Evolutionary conservation across 2,329 filamentous ascomycete species (phyloP).

Genomic region (Sclerotinia borealis): DNA sequence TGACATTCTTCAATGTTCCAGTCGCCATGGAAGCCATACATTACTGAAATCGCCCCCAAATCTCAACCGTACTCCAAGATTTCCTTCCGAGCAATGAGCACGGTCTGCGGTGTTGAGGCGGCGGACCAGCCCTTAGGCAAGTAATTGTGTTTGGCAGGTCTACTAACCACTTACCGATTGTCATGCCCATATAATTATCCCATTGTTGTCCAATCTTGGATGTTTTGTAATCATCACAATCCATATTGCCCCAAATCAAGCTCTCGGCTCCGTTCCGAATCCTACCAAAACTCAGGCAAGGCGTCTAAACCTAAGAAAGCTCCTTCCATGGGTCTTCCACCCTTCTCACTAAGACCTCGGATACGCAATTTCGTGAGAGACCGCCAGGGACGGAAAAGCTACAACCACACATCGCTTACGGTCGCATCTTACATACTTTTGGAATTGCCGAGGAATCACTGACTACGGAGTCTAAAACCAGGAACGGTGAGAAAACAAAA

Average conservation of each 20-base stretch:
- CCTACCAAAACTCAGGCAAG: background rate
- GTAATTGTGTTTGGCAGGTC: background rate
- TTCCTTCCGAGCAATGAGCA: slow-evolving; percentile 1
- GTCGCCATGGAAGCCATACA: background rate
- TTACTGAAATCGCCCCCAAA: background rate
- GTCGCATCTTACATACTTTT: background rate
- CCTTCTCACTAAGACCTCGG: background rate
- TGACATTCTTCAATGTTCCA: slow-evolving; percentile 1
- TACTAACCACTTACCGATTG: background rate
- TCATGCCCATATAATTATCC: background rate
- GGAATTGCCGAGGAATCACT: background rate
- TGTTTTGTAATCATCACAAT: slow-evolving; percentile 2
- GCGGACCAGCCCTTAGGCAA: slow-evolving; percentile 1
- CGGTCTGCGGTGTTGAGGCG: background rate
- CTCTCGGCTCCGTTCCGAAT: background rate
- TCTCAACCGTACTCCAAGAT: background rate
- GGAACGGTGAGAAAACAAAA: background rate
- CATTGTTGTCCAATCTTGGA: background rate
- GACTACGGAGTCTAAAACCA: background rate
- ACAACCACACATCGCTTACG: slow-evolving; percentile 4
- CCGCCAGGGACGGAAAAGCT: background rate
- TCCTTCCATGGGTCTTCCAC: background rate
- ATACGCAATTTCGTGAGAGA: background rate
- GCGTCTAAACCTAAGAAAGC: background rate
- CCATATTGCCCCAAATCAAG: background rate